Base-by-base conservation (phyloP, 139 green algal species). In the Ettlia oleoabundans region DNA sequence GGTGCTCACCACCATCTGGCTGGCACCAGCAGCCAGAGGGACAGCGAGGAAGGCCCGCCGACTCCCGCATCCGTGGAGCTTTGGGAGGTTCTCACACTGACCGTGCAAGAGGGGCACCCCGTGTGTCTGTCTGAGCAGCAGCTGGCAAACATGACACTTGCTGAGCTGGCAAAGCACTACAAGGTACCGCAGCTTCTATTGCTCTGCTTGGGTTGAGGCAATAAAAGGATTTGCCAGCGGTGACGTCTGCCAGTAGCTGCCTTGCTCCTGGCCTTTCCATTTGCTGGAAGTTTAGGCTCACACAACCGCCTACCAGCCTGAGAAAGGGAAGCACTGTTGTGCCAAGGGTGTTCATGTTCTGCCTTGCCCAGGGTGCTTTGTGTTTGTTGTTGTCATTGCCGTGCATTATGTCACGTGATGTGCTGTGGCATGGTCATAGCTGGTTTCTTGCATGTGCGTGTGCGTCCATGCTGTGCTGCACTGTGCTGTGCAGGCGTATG, bases 401-500 rank as follows among this genome's bases (percentile, higher is more conserved):
- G n/a, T n/a, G n/a, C n/a, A 2, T 35, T 30, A 10, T 68, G 62
- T 28, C 62, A 58, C 47, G 47, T 58, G 47, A 24, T 58, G 47
- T n/a, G n/a, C n/a, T n/a, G n/a, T n/a, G n/a, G n/a, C n/a, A n/a
- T n/a, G n/a, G n/a, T n/a, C n/a, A n/a, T n/a, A n/a, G n/a, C n/a
- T n/a, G n/a, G n/a, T n/a, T n/a, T n/a, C n/a, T n/a, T n/a, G n/a
- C n/a, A n/a, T n/a, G n/a, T n/a, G n/a, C n/a, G n/a, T n/a, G n/a
- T n/a, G n/a, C n/a, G n/a, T n/a, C n/a, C n/a, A n/a, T n/a, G n/a
- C n/a, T n/a, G n/a, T n/a, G n/a, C n/a, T n/a, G n/a, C n/a, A n/a
- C n/a, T n/a, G n/a, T n/a, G n/a, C 38, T 41, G 18, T 76, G 43
- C 78, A 89, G 82, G 85, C 76, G 1, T 89, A 87, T 47, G 82